These are phyloP conservation scores for Verruconis gallopava DNA, from an alignment of 2,329 filamentous ascomycete genomes.

Conservation along the genomic window DNA sequence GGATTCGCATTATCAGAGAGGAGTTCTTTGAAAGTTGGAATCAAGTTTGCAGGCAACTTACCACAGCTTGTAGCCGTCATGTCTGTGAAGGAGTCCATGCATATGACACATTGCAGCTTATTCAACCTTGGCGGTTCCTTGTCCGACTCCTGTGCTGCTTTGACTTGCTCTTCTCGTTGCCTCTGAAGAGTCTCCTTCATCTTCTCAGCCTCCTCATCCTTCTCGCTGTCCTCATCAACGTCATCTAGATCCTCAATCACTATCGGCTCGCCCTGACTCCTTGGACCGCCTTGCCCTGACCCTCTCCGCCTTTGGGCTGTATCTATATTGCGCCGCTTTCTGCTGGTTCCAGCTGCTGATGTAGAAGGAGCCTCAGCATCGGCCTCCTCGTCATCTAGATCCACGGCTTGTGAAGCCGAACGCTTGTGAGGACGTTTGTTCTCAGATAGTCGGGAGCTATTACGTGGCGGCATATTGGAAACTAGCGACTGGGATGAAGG, in stretches of 20 bases:
- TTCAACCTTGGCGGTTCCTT: constrained; percentile 28
- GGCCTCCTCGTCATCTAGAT: neutral
- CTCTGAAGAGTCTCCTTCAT: constrained; percentile 37
- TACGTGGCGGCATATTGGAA: no score
- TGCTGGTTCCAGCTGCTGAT: neutral
- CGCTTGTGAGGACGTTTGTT: no score
- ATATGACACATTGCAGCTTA: constrained; percentile 47
- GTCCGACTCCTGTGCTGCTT: constrained; percentile 27
- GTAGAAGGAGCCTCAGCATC: neutral
- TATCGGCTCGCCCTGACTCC: constrained; percentile 8
- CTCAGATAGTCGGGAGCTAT: no score
- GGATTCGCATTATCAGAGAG: neutral
- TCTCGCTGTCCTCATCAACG: neutral
- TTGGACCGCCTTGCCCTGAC: neutral
- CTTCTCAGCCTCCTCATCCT: neutral
- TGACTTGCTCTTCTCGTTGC: constrained; percentile 39
- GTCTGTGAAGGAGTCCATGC: constrained; percentile 48
- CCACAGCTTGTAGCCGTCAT: constrained; percentile 48
- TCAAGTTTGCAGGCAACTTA: constrained; percentile 22
- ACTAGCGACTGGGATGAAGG: no score
- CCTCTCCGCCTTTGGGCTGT: neutral
- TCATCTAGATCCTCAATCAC: constrained; percentile 36
- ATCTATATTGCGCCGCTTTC: neutral
- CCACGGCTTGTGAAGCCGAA: neutral
- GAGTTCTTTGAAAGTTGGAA: neutral